phyloP scores from a whole-genome alignment of 202 grass and related monocot genomes.

The Panicum virgatum region DNA sequence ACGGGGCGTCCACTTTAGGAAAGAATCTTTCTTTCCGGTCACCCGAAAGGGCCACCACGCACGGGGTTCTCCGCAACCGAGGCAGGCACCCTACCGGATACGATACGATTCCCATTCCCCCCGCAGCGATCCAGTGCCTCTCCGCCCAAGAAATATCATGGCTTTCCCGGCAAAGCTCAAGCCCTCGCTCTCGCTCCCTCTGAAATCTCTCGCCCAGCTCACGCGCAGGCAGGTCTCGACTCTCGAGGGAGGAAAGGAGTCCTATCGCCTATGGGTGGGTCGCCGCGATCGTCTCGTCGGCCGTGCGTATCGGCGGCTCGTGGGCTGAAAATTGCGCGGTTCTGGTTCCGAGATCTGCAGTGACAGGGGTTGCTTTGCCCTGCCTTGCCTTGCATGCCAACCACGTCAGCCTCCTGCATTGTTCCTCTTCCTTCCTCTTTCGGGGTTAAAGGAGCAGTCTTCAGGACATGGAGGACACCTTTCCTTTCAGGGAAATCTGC shows the following conservation, averaged over 20 bases:
- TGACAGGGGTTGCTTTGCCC: neutral
- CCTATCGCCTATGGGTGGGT: neutral
- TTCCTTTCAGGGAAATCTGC: neutral
- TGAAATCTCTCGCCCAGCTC: neutral
- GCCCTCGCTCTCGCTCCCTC: neutral
- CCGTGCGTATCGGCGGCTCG: neutral
- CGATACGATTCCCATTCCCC: slow-evolving; percentile 42
- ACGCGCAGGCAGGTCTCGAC: neutral
- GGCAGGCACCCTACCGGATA: neutral
- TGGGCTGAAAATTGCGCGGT: neutral
- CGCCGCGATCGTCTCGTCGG: neutral
- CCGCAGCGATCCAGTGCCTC: neutral
- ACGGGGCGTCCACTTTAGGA: slow-evolving; percentile 8
- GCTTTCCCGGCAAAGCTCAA: neutral
- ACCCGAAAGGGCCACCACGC: neutral
- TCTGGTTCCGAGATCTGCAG: neutral
- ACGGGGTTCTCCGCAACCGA: neutral
- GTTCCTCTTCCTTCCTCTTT: neutral
- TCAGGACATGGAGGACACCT: no score
- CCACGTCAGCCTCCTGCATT: neutral
- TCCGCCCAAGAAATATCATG: neutral
- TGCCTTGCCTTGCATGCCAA: neutral
- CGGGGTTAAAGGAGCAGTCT: neutral
- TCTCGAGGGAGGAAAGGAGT: neutral
- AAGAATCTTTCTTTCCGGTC: neutral